Evolutionary conservation across 2,329 filamentous ascomycete genomes (phyloP), one percentile per base, ranked within the genome.

Genomic region (Trichophyton schoenleinii): DNA sequence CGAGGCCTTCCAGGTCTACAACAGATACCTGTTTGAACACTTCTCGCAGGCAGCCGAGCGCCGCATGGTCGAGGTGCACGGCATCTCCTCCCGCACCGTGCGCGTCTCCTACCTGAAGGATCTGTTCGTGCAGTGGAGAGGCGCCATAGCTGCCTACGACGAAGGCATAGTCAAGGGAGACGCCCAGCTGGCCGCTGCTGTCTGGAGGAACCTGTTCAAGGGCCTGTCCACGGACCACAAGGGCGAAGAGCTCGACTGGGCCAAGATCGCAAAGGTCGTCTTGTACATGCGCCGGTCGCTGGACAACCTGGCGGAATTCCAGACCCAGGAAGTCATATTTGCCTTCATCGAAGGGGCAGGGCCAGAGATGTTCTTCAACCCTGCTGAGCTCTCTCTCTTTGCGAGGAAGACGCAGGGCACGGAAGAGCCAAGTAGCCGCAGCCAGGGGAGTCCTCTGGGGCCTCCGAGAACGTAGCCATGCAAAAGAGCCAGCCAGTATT

Each of bases 151-250:
- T 6, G 89, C 90, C 1, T 78, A 79, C 68, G 75, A 76, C 48
- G 77, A 79, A 61, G 76, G 76, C 0, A 64, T 78, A 55, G 70
- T 74, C 20, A 76, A 77, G 61, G 75, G 78, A 2, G 76, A 80
- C 69, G 75, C 75, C 7, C 73, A 78, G 59, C 70, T 79, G 53
- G 74, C 72, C 3, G 76, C 87, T 48, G 94, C 94, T 7, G 79
- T 99, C 57, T 99, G 94, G 94, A 82, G 94, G 69, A 97, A 97
- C 74, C 71, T 99, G 61, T 95, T 90, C 80, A 91, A 92, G 77
- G 89, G 83, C 22, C 78, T 77, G 53, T 79, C 83, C 62, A 70
- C 67, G n/a, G 69, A 66, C 3, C 66, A 70, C 1, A 68, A 72
- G 58, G 72, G 70, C 0, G 61, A 70, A 22, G 79, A 86, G 61